phyloP scores from a whole-genome alignment of 73 alveolate species.

The Paramecium sonneborni region DNA sequence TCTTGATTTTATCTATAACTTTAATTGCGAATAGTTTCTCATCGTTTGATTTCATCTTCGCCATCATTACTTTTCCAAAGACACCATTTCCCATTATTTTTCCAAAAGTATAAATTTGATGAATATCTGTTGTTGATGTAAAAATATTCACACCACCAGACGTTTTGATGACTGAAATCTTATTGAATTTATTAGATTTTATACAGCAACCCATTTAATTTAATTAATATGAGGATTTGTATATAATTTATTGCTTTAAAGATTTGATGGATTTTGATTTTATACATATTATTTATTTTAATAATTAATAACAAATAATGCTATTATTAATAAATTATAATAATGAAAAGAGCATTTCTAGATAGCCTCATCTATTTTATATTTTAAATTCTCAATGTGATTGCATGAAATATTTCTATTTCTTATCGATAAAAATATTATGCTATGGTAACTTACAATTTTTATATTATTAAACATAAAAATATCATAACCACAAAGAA shows the following conservation, averaged over 20 bases:
- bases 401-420: too few species aligned
- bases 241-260: background rate
- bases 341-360: too few species aligned
- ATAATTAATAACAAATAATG: too few species aligned
- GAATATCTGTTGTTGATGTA: conserved; percentile 39
- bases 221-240: background rate
- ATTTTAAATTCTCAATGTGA: too few species aligned
- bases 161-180: background rate
- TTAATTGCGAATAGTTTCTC: conserved; percentile 55
- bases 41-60: conserved; percentile 20
- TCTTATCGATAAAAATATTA: too few species aligned
- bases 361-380: too few species aligned
- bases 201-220: conserved; percentile 54
- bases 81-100: conserved; percentile 1
- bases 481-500: too few species aligned
- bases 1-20: conserved; percentile 47
- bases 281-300: background rate
- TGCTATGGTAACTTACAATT: too few species aligned
- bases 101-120: conserved; percentile 3
- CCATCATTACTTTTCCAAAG: conserved; percentile 39
- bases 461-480: too few species aligned
- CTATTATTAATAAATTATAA: too few species aligned
- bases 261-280: background rate
- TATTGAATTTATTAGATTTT: background rate
- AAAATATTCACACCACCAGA: background rate